These are phyloP conservation scores for Ilex asprella DNA, from an alignment of 257 asterid species.

Conservation along the genomic window DNA sequence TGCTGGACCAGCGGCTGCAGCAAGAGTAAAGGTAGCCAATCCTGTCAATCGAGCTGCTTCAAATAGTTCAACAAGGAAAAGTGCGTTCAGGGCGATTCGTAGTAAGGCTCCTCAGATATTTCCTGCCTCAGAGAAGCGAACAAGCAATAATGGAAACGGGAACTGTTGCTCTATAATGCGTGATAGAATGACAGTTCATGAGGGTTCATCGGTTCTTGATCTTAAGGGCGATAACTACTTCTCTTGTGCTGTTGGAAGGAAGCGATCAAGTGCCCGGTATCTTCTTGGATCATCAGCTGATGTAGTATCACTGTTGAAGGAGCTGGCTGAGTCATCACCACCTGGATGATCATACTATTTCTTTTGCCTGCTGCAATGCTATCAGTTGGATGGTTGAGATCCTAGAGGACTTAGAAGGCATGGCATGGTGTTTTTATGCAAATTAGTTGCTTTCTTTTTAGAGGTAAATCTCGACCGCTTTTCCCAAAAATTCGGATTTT, in stretches of 20 bases:
- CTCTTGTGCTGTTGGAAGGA: slow-evolving; percentile 87
- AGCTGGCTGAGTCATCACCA: slow-evolving; percentile 21
- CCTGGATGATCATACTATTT: not conserved
- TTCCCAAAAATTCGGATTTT: too few relatives aligned
- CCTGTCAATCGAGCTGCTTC: slow-evolving; percentile 29
- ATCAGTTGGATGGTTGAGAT: too few relatives aligned
- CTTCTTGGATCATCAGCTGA: slow-evolving; percentile 71
- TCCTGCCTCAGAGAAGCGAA: slow-evolving; percentile 32
- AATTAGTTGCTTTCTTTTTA: too few relatives aligned
- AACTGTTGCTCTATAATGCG: slow-evolving; percentile 56
- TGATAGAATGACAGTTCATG: slow-evolving; percentile 56
- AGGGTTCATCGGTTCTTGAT: slow-evolving; percentile 86
- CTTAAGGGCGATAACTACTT: slow-evolving; percentile 78
- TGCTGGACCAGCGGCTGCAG: slow-evolving; percentile 27
- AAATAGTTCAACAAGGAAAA: slow-evolving; percentile 31
- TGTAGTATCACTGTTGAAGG: slow-evolving; percentile 60
- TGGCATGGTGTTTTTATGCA: too few relatives aligned
- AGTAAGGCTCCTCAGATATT: slow-evolving; percentile 24
- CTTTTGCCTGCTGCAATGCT: too few relatives aligned
- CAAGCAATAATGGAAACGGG: slow-evolving; percentile 32
- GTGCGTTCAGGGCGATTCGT: slow-evolving; percentile 25
- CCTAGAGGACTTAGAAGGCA: too few relatives aligned
- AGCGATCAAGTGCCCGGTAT: slow-evolving; percentile 64
- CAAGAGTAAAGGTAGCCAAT: slow-evolving; percentile 46
- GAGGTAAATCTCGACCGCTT: too few relatives aligned